Evolutionary conservation across 345 rosid species (phyloP).

Genomic region (Heritiera fomes): DNA sequence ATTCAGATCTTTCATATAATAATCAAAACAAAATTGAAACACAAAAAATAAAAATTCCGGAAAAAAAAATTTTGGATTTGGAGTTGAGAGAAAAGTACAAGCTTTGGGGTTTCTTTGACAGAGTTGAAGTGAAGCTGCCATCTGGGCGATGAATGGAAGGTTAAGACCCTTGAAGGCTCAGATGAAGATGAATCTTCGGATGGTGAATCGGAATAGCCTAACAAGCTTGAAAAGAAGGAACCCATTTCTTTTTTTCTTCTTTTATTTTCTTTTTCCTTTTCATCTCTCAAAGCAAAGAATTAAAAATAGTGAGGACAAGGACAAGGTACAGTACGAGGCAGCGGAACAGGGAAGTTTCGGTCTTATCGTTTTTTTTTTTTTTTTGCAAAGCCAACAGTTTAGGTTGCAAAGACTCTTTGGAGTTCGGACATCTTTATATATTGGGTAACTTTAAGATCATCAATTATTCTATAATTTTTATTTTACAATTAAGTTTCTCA

Average conservation of each 20-base stretch:
- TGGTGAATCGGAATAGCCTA: constrained; percentile 5
- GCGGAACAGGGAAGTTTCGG: background rate
- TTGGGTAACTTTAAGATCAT: too few relatives aligned
- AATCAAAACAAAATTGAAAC: background rate
- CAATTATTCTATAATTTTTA: too few relatives aligned
- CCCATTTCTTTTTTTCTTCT: constrained; percentile 43
- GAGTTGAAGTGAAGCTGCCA: constrained; percentile 84
- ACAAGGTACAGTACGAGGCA: background rate
- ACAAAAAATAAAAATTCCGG: background rate
- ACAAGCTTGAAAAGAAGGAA: constrained; percentile 31
- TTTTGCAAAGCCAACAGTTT: background rate
- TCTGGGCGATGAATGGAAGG: constrained; percentile 61
- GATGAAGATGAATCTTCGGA: constrained; percentile 24
- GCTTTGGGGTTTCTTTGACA: constrained; percentile 51
- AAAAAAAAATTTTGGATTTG: background rate
- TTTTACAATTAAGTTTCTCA: too few relatives aligned
- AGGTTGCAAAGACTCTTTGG: background rate
- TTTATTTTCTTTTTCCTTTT: background rate
- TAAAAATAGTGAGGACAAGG: background rate
- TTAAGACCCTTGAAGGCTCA: constrained; percentile 37
- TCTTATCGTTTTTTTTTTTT: background rate
- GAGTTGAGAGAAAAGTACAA: constrained; percentile 41
- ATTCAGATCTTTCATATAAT: constrained; percentile 11
- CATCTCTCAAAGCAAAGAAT: background rate
- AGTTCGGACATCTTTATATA: too few relatives aligned